Conservation (phyloP, 208 protist species). For the Trichomonas tenax region DNA sequence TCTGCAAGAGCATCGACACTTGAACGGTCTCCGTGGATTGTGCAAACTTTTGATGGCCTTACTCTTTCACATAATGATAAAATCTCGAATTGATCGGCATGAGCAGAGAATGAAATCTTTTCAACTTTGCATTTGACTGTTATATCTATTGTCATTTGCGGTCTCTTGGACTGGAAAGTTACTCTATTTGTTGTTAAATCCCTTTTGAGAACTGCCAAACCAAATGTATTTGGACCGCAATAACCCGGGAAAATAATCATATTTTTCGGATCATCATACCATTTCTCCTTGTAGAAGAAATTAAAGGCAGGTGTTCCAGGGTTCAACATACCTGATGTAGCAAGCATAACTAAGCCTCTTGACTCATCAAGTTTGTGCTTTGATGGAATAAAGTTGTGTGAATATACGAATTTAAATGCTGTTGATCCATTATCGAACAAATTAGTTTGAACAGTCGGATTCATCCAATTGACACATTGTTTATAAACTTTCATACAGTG, state of each 20-base stretch:
- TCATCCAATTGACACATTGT: constrained; percentile 70
- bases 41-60: neutral
- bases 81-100: constrained; percentile 17
- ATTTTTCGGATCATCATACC: constrained; percentile 48
- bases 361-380: constrained; percentile 33
- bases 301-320: constrained; percentile 43
- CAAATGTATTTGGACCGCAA: constrained; percentile 67
- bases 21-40: neutral
- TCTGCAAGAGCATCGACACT: neutral
- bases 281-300: constrained; percentile 46
- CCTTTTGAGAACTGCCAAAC: constrained; percentile 6
- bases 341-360: constrained; percentile 64
- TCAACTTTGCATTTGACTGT: neutral
- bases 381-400: neutral
- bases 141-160: neutral
- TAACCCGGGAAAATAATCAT: constrained; percentile 71
- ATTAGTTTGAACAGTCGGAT: constrained; percentile 52
- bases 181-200: neutral
- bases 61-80: neutral
- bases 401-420: neutral
- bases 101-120: neutral
- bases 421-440: neutral
- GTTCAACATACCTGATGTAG: constrained; percentile 73
- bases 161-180: neutral
- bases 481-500: constrained; percentile 62